A percentile compares a stretch with the other conserved stretches of the same genome.
These are phyloP conservation scores for Metarhizium album DNA, from an alignment of 2,329 filamentous ascomycete species.

Conservation along the genomic window DNA sequence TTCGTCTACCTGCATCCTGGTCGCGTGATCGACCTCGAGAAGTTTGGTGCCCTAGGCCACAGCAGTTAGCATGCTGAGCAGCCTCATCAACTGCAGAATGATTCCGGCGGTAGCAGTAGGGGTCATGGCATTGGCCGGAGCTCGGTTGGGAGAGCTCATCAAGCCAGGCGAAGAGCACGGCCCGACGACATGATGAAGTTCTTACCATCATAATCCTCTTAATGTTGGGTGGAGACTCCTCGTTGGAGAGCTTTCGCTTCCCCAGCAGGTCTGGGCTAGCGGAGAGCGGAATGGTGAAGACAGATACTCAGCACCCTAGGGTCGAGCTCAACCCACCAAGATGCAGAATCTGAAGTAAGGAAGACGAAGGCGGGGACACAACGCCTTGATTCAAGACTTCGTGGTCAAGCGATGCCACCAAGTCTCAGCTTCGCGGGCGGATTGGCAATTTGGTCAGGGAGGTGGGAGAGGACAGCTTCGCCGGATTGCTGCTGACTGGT, in stretches of 20 bases:
- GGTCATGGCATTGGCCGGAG: not conserved
- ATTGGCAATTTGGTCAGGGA: not conserved
- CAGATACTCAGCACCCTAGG: constrained; percentile 21
- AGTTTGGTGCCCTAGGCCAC: constrained; percentile 37
- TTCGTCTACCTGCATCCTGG: constrained; percentile 55
- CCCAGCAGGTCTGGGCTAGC: constrained; percentile 41
- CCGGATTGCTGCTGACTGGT: not conserved
- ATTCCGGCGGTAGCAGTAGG: not conserved
- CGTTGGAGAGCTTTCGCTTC: constrained; percentile 57
- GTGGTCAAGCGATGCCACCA: not conserved
- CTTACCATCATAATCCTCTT: constrained; percentile 55
- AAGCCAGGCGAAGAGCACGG: not conserved
- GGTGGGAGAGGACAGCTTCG: not conserved
- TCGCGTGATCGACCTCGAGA: constrained; percentile 50
- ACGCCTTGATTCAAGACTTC: not conserved
- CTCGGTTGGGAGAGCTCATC: not conserved
- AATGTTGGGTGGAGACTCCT: constrained; percentile 43
- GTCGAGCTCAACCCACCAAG: constrained; percentile 23
- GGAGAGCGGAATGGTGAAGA: constrained; percentile 25
- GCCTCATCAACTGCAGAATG: not conserved
- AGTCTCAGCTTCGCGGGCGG: not conserved
- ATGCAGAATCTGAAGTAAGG: not conserved
- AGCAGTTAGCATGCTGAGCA: constrained; percentile 6
- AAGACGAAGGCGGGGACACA: not conserved
- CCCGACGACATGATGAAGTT: constrained; percentile 9